A percentile compares a stretch with the other conserved stretches of the same genome.
Evolutionary conservation across 345 rosid species (phyloP).

Genomic region (Schrenkiella parvula): DNA sequence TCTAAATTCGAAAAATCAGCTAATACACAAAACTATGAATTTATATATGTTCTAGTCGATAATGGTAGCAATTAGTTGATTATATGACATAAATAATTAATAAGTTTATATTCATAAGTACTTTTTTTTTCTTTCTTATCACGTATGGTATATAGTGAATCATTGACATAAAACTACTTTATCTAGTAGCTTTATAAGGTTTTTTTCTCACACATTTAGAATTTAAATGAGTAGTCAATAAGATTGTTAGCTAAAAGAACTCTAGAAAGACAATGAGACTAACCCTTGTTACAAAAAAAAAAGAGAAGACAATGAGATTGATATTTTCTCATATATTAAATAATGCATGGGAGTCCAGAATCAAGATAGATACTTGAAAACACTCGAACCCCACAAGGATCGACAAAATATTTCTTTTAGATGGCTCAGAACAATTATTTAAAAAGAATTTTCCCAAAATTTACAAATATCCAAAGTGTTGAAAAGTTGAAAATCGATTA

Average conservation of each 20-base stretch:
- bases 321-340: not conserved
- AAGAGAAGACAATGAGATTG: constrained; percentile 16
- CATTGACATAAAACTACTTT: not conserved
- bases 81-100: not conserved
- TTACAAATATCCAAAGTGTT: not conserved
- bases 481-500: constrained; percentile 11
- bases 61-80: not conserved
- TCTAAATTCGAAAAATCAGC: not conserved
- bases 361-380: constrained; percentile 27
- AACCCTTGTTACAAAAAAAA: too few relatives aligned
- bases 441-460: not conserved
- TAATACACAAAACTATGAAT: not conserved
- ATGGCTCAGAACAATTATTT: not conserved
- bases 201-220: not conserved
- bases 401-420: constrained; percentile 29
- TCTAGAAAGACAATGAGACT: not conserved
- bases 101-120: too few relatives aligned
- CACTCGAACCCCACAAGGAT: constrained; percentile 32
- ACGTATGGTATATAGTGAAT: not conserved
- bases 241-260: not conserved
- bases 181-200: not conserved
- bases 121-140: not conserved
- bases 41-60: not conserved
- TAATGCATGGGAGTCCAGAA: constrained; percentile 27
- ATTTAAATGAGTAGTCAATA: not conserved